Evolutionary conservation across 129 eudicot species (phyloP), one percentile per base, ranked within the genome.

Genomic region (Flaveria sonorensis): DNA sequence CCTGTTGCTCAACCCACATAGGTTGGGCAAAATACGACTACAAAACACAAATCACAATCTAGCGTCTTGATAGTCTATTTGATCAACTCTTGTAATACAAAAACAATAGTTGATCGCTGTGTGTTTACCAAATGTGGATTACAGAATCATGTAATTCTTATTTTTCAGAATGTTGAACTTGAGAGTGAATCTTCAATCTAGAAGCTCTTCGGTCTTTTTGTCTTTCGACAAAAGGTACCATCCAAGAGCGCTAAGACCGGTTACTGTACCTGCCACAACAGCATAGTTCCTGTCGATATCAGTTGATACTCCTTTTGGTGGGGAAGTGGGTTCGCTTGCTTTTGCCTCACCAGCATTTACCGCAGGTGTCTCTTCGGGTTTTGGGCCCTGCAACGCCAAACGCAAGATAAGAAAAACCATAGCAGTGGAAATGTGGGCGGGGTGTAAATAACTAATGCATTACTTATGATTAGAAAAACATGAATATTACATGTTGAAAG

Each of bases 211-310:
- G 3, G 94, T 51, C 84, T 89, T 86, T 77, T 85, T 86, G 71
- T 83, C 85, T 19, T 26, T 87, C 20, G 92, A 84, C 53, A 76
- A 52, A 57, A 77, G 65, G 77, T 89, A 94, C 97, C 97, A 94
- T 18, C 96, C 94, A 12, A 83, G 52, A 47, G 82, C 96, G 77
- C 88, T 88, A 42, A 84, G 60, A 39, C 77, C 84, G 45, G 96
- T 88, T 64, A 81, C 80, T 2, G 78, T 32, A 57, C 96, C 97
- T 65, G 97, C 93, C 19, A 91, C 63, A 75, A 89, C 93, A 71
- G 86, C 97, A 79, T 94, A 94, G 88, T 94, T 94, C 74, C 85
- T 77, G 86, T 72, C 51, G 30, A 87, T 88, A 77, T 89, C 93
- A 56, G 88, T 85, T 50, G 99, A 87, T 16, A 78, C 87, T 47